Base-by-base conservation (phyloP, 2,329 filamentous ascomycete genomes). In the Helotiales sp. region DNA sequence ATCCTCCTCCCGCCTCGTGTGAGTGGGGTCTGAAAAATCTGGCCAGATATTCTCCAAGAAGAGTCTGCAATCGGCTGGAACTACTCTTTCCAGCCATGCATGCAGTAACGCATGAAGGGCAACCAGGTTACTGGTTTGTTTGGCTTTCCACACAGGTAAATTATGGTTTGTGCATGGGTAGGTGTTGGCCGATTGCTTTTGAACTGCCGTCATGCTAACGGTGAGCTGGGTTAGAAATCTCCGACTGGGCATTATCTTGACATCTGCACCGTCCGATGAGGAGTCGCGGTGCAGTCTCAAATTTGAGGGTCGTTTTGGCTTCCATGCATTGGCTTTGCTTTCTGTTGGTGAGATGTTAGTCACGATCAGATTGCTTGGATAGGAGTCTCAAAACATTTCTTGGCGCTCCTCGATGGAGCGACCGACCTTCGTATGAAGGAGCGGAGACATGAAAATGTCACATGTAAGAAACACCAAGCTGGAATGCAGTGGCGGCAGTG, bases 111-210 rank as follows among this genome's bases (percentile, higher is more conserved):
- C 61, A 62, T 57, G 50, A 54, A 61, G 7, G 54, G 43, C 24
- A 54, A 63, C 54, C 65, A 32, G 65, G 60, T 63, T 63, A 45
- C 26, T 58, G 52, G 45, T 37, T 61, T 55, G 17, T 63, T 63
- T 22, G 64, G 11, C n/a, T 61, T 28, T 50, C n/a, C 13, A 17
- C 1, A 22, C 47, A 67, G 28, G 61, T 67, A 61, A 67, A 58
- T 37, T n/a, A 10, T 24, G 26, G 43, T 37, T 20, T 10, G 45
- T 60, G 54, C 61, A 64, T 60, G 30, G 6, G 34, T 28, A n/a
- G 30, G 24, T 40, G 11, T 6, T 15, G 6, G 34, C 11, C 34
- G 34, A 28, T 10, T 30, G 22, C 28, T 24, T 32, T 32, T 58
- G 54, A 40, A 34, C 10, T 59, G 52, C 40, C 30, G 45, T 17